Evolutionary conservation across 306 rosid species (phyloP), one percentile per base, ranked within the genome.

Genomic region (Corylus americana): DNA sequence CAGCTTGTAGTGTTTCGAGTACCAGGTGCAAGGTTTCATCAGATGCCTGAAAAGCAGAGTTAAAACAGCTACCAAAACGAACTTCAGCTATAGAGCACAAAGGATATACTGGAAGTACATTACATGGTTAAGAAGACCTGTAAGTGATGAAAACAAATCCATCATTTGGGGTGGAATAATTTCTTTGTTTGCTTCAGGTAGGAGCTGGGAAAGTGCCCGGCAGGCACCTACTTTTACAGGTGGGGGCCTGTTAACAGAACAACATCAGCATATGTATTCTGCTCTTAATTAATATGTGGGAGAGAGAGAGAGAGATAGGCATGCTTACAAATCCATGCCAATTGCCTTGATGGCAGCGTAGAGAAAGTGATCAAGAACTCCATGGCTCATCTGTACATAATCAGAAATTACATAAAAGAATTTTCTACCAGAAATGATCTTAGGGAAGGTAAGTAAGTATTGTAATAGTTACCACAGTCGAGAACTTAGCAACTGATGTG

Each of bases 221-320:
- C 97, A 94, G 66, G 97, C 97, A 83, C 98, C 98, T 69, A 92
- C 95, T 90, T 90, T 94, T 70, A 94, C 91, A 31, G 95, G 95
- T 37, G 97, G 89, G 7, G 98, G 93, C 91, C 98, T 94, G 87
- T 77, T 51, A 77, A 75, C 74, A 81, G 68, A 76, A 79, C 14
- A 77, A 55, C 42, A 18, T 61, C 25, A 53, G 66, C 35, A 66
- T 54, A 5, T 55, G 62, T 42, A 78, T 25, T 35, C 44, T 20
- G 8, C 73, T 77, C 59, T 47, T 71, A 27, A 67, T 80, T 20
- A 49, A 74, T 29, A 63, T 44, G 47, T 31, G 22, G 11, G 14
- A 49, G 55, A 69, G 73, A 71, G 45, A 54, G 68, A 78, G 10
- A 68, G 72, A 74, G 78, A 73, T 25, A 54, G 74, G 70, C 64